A percentile compares a stretch with the other conserved stretches of the same genome.
Evolutionary conservation across 1,284 basidiomycete species (phyloP).

Genomic region (Chiua sp.): DNA sequence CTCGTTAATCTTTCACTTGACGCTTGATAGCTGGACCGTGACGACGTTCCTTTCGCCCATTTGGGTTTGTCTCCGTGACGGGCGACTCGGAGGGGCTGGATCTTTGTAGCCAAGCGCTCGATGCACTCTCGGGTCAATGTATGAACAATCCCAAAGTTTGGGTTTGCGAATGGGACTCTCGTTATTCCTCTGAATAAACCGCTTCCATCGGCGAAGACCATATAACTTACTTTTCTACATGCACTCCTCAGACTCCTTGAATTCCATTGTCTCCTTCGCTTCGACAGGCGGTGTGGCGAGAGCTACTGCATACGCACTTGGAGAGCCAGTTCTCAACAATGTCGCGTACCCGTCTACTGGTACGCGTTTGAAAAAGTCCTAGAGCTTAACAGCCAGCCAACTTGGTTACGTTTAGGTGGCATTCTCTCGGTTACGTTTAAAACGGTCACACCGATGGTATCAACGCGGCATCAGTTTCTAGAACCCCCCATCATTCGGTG

Average conservation of each 20-base stretch:
- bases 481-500: slow-evolving; percentile 4
- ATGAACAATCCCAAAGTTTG: slow-evolving; percentile 5
- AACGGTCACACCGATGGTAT: not conserved
- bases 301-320: slow-evolving; percentile 3
- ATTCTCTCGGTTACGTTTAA: not conserved
- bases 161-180: slow-evolving; percentile 1
- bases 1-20: not conserved
- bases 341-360: slow-evolving; percentile 6
- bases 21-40: slow-evolving; percentile 4
- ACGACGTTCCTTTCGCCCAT: slow-evolving; percentile 6
- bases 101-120: slow-evolving; percentile 1
- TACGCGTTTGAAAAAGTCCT: not conserved
- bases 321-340: slow-evolving; percentile 3
- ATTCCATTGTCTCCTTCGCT: not conserved
- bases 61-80: not conserved
- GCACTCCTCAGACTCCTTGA: not conserved
- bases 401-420: not conserved
- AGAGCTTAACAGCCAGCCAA: not conserved
- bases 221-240: not conserved
- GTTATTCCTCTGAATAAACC: not conserved
- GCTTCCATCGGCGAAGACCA: not conserved
- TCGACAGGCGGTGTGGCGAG: not conserved
- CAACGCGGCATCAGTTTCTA: not conserved
- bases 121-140: slow-evolving; percentile 2
- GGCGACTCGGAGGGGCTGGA: slow-evolving; percentile 3